phyloP scores from a whole-genome alignment of 192 early-diverging fungal species.

The Coemansia sp. region DNA sequence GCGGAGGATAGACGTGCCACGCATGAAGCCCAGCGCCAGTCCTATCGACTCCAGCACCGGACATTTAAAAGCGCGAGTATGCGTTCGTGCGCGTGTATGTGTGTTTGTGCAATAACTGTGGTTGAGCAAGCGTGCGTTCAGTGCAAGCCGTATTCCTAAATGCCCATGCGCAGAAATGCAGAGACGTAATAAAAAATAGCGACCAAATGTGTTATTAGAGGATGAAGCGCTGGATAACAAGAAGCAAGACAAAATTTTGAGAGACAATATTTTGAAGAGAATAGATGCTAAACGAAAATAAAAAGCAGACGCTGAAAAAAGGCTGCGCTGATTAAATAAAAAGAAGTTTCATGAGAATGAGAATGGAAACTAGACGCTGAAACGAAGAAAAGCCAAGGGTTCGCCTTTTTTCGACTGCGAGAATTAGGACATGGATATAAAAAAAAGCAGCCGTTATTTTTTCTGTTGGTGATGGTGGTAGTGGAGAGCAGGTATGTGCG shows the following conservation, averaged over 20 bases:
- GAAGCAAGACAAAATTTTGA: background rate
- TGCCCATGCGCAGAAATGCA: background rate
- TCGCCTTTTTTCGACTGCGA: too few relatives aligned
- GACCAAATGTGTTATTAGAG: background rate
- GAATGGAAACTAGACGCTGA: constrained; percentile 1
- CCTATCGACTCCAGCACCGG: constrained; percentile 37
- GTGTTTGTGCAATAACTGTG: constrained; percentile 2
- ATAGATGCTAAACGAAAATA: background rate
- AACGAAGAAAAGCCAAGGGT: background rate
- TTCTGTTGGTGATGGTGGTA: background rate
- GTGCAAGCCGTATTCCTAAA: background rate
- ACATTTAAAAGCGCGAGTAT: constrained; percentile 12
- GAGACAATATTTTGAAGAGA: background rate
- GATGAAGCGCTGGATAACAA: background rate
- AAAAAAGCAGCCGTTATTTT: background rate
- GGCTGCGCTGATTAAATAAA: too few relatives aligned
- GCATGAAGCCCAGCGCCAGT: constrained; percentile 30
- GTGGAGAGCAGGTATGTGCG: background rate
- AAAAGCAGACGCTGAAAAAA: background rate
- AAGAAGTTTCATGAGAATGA: background rate
- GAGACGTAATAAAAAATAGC: background rate
- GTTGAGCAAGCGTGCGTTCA: background rate
- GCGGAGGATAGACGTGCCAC: constrained; percentile 31
- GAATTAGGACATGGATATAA: background rate
- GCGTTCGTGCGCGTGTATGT: background rate